A percentile compares a stretch with the other conserved stretches of the same genome.
Conservation (phyloP, 1,139 yeast genomes). For the Geotrichum histeridarum region DNA sequence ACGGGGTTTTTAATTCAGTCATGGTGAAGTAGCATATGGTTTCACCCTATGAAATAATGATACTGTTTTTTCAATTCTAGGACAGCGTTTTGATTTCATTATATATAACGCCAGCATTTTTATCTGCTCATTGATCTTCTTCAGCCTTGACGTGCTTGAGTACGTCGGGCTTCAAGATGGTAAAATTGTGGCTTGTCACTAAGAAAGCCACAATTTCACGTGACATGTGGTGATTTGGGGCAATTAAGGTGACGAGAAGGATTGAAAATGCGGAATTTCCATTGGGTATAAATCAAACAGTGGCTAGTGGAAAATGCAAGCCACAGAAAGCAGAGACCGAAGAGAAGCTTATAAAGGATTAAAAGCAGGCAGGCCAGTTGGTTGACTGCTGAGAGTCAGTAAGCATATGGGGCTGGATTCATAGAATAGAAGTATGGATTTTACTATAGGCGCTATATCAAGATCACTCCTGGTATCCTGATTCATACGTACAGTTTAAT, state of each 20-base stretch:
- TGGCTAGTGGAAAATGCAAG: background rate
- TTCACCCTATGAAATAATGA: too few relatives aligned
- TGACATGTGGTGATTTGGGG: background rate
- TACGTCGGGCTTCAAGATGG: background rate
- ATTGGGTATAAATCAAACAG: background rate
- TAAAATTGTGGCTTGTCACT: constrained; percentile 7
- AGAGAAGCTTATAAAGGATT: background rate
- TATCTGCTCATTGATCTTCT: too few relatives aligned
- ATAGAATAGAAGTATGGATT: background rate
- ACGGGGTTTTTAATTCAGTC: background rate
- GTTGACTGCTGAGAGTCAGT: background rate
- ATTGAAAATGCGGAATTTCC: background rate
- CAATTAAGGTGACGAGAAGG: background rate
- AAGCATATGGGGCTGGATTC: background rate
- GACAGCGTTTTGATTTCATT: too few relatives aligned
- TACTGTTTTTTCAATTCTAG: too few relatives aligned
- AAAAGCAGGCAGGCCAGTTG: background rate
- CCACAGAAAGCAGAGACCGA: background rate
- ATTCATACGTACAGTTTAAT: too few relatives aligned
- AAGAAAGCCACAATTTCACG: constrained; percentile 1
- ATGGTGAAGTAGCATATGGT: background rate
- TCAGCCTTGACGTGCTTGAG: background rate
- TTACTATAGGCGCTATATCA: constrained; percentile 8
- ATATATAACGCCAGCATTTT: too few relatives aligned
- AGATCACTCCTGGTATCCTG: constrained; percentile 12